A percentile compares a stretch with the other conserved stretches of the same genome.
phyloP scores from a whole-genome alignment of 139 green algal species.

The Chlamydomonas sphaeroides region DNA sequence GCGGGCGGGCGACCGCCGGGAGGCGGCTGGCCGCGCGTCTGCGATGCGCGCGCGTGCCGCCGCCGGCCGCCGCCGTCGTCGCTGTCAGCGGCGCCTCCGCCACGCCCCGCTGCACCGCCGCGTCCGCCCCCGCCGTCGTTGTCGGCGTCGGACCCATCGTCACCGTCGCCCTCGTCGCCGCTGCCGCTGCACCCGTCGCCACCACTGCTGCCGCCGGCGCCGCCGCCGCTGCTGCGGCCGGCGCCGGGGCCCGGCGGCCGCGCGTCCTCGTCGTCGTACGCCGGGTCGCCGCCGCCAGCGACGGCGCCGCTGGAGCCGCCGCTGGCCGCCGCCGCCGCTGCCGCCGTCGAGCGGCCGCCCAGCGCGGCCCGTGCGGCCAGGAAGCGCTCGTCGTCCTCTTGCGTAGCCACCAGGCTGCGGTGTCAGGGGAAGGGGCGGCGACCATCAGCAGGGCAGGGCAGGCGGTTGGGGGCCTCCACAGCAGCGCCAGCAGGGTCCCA shows the following conservation, averaged over 20 bases:
- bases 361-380: background rate
- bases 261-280: background rate
- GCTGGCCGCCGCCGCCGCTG: background rate
- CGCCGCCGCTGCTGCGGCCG: background rate
- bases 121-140: background rate
- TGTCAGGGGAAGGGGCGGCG: background rate
- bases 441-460: background rate
- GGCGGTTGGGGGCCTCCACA: background rate
- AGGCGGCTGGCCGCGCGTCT: too few relatives aligned
- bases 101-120: too few relatives aligned
- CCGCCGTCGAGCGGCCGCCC: background rate
- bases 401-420: background rate
- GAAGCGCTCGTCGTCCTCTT: slow-evolving; percentile 14
- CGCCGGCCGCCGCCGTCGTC: too few relatives aligned
- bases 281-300: background rate
- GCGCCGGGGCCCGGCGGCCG: background rate
- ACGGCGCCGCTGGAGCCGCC: background rate
- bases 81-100: too few relatives aligned
- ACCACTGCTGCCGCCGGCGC: background rate
- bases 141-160: background rate
- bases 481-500: background rate
- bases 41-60: too few relatives aligned
- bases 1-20: too few relatives aligned
- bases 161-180: background rate
- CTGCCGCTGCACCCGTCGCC: too few relatives aligned